phyloP scores from a whole-genome alignment of 805 yeast species.

The Hanseniaspora mollemarum region DNA sequence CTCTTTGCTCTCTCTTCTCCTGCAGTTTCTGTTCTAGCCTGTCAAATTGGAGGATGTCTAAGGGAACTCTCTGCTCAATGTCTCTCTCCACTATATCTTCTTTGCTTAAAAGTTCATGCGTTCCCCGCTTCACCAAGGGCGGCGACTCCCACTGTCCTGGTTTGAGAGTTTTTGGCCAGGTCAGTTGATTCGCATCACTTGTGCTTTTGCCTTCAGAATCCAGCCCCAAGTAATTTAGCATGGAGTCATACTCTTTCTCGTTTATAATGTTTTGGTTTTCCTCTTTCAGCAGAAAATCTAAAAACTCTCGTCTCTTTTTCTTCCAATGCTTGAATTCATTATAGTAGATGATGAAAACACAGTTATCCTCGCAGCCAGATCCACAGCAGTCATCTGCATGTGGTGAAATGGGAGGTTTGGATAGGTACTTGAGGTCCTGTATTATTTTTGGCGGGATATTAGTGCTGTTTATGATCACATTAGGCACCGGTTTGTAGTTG shows the following conservation, averaged over 20 bases:
- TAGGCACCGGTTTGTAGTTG: not conserved
- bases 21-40: conserved; percentile 8
- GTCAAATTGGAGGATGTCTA: conserved; percentile 11
- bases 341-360: conserved; percentile 89
- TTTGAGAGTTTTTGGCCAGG: not conserved
- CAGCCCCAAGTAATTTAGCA: conserved; percentile 7
- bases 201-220: not conserved
- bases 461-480: not conserved
- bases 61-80: conserved; percentile 3
- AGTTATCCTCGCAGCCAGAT: conserved; percentile 83
- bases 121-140: not conserved
- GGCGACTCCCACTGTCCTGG: conserved; percentile 12
- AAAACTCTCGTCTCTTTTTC: conserved; percentile 32
- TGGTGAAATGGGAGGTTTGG: conserved; percentile 42
- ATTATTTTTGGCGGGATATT: not conserved
- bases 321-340: conserved; percentile 86
- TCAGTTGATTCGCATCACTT: not conserved
- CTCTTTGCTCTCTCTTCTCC: not conserved
- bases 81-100: conserved; percentile 2
- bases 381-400: conserved; percentile 96
- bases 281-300: conserved; percentile 3
- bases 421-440: conserved; percentile 56
- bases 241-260: conserved; percentile 1
- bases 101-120: not conserved
- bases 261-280: not conserved